These are phyloP conservation scores for Cladosporium sp. DNA, from an alignment of 2,329 filamentous ascomycete genomes.

Conservation along the genomic window DNA sequence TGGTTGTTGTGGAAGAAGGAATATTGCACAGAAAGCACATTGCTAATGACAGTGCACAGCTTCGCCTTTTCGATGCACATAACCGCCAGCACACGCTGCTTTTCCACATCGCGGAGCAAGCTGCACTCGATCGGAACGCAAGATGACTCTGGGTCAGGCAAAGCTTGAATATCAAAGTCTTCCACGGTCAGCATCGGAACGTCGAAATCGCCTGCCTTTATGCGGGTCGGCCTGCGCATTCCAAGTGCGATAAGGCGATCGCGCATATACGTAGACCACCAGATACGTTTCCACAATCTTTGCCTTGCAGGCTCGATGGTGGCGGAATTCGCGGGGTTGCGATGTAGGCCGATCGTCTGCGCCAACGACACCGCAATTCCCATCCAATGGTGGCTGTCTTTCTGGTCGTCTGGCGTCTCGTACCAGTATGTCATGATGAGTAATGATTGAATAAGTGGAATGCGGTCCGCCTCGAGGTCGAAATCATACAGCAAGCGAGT, in stretches of 20 bases:
- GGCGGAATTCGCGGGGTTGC: constrained; percentile 71
- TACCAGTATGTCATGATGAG: constrained; percentile 97
- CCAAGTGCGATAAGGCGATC: constrained; percentile 89
- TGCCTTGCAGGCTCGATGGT: constrained; percentile 73
- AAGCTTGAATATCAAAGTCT: constrained; percentile 75
- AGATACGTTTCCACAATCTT: constrained; percentile 89
- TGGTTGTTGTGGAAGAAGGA: constrained; percentile 79
- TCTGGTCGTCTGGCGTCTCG: constrained; percentile 93
- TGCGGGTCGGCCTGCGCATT: constrained; percentile 88
- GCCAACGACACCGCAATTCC: constrained; percentile 90
- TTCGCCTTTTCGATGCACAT: constrained; percentile 93
- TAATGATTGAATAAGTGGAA: constrained; percentile 83
- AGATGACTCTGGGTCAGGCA: constrained; percentile 61
- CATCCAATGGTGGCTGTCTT: constrained; percentile 99
- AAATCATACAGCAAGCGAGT: constrained; percentile 90
- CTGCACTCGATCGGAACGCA: constrained; percentile 70
- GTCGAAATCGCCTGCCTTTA: constrained; percentile 91
- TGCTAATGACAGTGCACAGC: constrained; percentile 83
- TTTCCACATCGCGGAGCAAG: constrained; percentile 66
- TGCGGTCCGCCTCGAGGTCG: constrained; percentile 88
- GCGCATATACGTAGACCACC: constrained; percentile 97
- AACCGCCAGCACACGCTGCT: constrained; percentile 75
- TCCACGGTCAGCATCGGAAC: constrained; percentile 82
- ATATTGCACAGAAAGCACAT: constrained; percentile 88
- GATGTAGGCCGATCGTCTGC: constrained; percentile 89